Percentiles rank a stretch among this genome's conserved stretches.
phyloP scores from a whole-genome alignment of 257 asterid species.

The Parsonsia alboflavescens region DNA sequence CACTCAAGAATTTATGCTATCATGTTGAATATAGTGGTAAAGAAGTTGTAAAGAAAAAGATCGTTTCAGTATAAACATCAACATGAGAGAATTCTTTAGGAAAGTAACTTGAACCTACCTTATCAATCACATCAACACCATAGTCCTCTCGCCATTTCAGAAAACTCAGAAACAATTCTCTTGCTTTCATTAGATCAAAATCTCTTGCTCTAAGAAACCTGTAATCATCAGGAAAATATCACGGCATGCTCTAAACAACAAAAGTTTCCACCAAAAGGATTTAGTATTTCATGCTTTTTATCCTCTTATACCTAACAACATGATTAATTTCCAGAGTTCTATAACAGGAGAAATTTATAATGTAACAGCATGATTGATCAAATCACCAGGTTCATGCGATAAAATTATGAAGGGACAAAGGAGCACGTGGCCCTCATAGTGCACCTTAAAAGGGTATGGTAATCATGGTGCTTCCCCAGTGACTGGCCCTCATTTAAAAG shows the following conservation, averaged over 20 bases:
- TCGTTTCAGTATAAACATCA: not conserved
- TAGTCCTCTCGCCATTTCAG: constrained; percentile 69
- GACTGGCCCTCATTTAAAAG: constrained; percentile 42
- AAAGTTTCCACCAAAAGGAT: not conserved
- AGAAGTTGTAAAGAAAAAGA: not conserved
- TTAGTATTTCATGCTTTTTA: not conserved
- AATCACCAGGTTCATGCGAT: not conserved
- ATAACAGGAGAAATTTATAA: not conserved
- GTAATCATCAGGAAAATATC: constrained; percentile 14
- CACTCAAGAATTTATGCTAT: not conserved
- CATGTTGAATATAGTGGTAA: not conserved
- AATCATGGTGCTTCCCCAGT: constrained; percentile 40
- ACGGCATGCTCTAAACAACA: constrained; percentile 1
- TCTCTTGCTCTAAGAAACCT: constrained; percentile 79
- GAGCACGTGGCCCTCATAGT: no score
- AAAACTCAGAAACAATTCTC: constrained; percentile 47
- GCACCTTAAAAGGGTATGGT: constrained; percentile 67
- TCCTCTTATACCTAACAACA: not conserved
- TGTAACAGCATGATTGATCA: not conserved
- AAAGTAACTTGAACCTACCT: constrained; percentile 30
- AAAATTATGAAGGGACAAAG: not conserved
- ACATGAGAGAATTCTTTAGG: not conserved
- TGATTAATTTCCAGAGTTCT: not conserved
- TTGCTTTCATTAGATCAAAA: constrained; percentile 50
- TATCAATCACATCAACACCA: constrained; percentile 42